These are phyloP conservation scores for Gossypium thurberi DNA, from an alignment of 345 rosid species.

Conservation along the genomic window DNA sequence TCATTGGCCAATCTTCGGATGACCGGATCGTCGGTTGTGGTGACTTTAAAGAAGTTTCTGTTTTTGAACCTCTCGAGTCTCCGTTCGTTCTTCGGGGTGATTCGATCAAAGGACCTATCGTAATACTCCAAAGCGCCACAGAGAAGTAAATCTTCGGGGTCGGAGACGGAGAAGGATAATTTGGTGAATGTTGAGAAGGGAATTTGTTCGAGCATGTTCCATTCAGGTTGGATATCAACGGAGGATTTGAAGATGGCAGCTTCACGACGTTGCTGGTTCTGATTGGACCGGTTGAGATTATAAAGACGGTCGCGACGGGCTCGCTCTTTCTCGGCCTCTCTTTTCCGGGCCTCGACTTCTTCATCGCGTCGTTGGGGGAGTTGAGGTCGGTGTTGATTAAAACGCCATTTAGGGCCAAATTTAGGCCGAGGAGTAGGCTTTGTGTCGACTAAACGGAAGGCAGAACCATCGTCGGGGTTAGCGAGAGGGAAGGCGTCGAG, in stretches of 20 bases:
- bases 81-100: conserved; percentile 76
- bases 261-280: conserved; percentile 71
- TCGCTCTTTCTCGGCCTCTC: conserved; percentile 91
- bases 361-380: conserved; percentile 94
- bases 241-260: conserved; percentile 79
- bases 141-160: conserved; percentile 72
- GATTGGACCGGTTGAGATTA: conserved; percentile 59
- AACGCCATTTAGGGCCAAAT: conserved; percentile 89
- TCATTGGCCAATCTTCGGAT: conserved; percentile 81
- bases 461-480: conserved; percentile 61
- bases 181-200: conserved; percentile 85
- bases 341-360: conserved; percentile 83
- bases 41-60: conserved; percentile 85
- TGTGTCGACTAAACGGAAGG: conserved; percentile 88
- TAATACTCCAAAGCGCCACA: conserved; percentile 83
- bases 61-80: conserved; percentile 86
- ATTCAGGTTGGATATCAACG: conserved; percentile 92
- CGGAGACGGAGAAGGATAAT: conserved; percentile 63
- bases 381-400: conserved; percentile 63
- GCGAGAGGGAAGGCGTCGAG: conserved; percentile 56
- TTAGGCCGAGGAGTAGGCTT: conserved; percentile 86
- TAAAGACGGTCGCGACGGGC: conserved; percentile 85
- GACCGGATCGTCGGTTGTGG: conserved; percentile 87
- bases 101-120: conserved; percentile 58
- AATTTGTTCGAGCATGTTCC: conserved; percentile 98